Conservation (phyloP, 768 basidiomycete species). For the Hypholoma sublateritium region DNA sequence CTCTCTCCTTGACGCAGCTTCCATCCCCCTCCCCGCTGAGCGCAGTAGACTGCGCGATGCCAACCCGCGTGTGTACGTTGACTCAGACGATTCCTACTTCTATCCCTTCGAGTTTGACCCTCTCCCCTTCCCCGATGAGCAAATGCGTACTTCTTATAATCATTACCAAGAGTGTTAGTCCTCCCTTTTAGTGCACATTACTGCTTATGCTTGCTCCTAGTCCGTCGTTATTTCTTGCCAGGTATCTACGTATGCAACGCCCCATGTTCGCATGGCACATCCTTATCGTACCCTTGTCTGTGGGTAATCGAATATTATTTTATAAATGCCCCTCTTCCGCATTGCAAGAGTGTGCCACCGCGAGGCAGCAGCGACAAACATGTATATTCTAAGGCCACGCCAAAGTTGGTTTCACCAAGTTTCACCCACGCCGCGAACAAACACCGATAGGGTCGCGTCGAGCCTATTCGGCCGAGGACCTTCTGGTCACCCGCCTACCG, state of each 20-base stretch:
- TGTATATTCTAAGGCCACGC: constrained; percentile 8
- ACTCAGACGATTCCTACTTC: constrained; percentile 59
- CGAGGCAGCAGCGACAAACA: constrained; percentile 1
- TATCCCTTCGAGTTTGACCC: constrained; percentile 70
- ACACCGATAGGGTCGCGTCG: constrained; percentile 1
- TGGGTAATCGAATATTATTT: constrained; percentile 14
- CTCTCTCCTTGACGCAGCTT: constrained; percentile 49
- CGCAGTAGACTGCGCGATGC: constrained; percentile 48
- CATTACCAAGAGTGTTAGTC: constrained; percentile 66
- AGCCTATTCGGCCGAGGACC: constrained; percentile 9
- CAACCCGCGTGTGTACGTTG: constrained; percentile 60
- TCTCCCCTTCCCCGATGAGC: constrained; percentile 63
- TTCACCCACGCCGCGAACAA: neutral
- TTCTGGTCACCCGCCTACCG: neutral
- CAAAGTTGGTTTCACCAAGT: constrained; percentile 1
- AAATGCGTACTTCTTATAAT: constrained; percentile 49
- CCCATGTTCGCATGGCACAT: constrained; percentile 10
- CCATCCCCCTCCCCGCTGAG: constrained; percentile 48
- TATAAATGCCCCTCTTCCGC: constrained; percentile 15
- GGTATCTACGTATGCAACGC: constrained; percentile 22
- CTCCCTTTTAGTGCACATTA: constrained; percentile 27
- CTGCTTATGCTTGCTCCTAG: constrained; percentile 17
- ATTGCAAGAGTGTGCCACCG: neutral
- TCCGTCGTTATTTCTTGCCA: constrained; percentile 19
- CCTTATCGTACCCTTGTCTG: constrained; percentile 16